phyloP scores from a whole-genome alignment of 2,329 filamentous ascomycete species.

The Trichoderma sp. region DNA sequence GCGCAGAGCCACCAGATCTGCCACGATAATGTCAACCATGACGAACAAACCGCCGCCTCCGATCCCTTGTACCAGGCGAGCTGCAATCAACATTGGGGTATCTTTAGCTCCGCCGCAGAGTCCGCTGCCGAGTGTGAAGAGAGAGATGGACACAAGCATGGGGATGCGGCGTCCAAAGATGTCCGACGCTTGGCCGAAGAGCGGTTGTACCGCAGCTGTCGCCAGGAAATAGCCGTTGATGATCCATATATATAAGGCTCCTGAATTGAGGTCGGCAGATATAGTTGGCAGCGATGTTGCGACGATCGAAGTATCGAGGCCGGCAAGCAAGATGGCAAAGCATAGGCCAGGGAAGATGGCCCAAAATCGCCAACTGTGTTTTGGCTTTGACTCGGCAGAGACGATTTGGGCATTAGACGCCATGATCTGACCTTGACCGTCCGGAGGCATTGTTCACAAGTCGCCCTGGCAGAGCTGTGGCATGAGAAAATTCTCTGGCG shows the following conservation, averaged over 20 bases:
- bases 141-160: neutral
- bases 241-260: neutral
- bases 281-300: constrained; percentile 1
- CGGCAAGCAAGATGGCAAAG: neutral
- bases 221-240: neutral
- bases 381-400: neutral
- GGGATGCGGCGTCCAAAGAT: neutral
- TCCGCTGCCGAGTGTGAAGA: neutral
- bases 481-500: neutral
- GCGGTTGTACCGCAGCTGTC: neutral
- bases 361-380: neutral
- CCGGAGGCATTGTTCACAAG: neutral
- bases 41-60: neutral
- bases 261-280: neutral
- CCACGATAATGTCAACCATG: neutral
- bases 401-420: neutral
- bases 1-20: neutral
- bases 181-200: neutral
- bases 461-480: neutral
- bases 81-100: neutral
- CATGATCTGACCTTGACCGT: neutral
- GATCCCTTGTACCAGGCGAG: neutral
- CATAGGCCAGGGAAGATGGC: neutral
- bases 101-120: neutral
- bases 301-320: neutral